phyloP scores from a whole-genome alignment of 306 rosid species.

The Lathyrus oleraceus region DNA sequence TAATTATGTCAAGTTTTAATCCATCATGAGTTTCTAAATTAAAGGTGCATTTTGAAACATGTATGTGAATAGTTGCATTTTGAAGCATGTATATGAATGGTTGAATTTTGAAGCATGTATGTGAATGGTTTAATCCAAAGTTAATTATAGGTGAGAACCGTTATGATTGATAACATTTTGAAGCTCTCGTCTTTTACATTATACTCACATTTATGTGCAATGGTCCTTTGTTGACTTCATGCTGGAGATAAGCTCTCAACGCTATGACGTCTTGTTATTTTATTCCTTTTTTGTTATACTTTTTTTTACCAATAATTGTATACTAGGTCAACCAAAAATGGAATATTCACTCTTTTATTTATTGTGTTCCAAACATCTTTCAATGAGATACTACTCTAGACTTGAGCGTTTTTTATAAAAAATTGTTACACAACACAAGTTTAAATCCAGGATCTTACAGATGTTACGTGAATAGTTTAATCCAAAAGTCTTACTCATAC shows the following conservation, averaged over 20 bases:
- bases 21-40: too few species aligned
- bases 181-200: constrained; percentile 56
- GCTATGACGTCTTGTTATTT: background rate
- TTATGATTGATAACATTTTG: constrained; percentile 92
- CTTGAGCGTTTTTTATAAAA: constrained; percentile 10
- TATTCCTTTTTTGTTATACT: constrained; percentile 16
- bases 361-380: constrained; percentile 17
- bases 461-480: too few species aligned
- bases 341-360: background rate
- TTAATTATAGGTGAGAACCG: constrained; percentile 63
- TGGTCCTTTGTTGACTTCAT: constrained; percentile 57
- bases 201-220: constrained; percentile 72
- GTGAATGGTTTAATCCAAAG: too few species aligned
- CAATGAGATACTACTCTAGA: constrained; percentile 5
- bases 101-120: too few species aligned
- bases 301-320: constrained; percentile 19
- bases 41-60: too few species aligned
- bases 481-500: too few species aligned
- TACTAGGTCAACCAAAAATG: constrained; percentile 3
- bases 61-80: too few species aligned
- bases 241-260: constrained; percentile 43
- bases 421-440: background rate
- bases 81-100: too few species aligned
- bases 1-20: too few species aligned
- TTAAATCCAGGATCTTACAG: too few species aligned